These are phyloP conservation scores for Amphibolis antarctica DNA, from an alignment of 106 monocot genomes.

Conservation along the genomic window DNA sequence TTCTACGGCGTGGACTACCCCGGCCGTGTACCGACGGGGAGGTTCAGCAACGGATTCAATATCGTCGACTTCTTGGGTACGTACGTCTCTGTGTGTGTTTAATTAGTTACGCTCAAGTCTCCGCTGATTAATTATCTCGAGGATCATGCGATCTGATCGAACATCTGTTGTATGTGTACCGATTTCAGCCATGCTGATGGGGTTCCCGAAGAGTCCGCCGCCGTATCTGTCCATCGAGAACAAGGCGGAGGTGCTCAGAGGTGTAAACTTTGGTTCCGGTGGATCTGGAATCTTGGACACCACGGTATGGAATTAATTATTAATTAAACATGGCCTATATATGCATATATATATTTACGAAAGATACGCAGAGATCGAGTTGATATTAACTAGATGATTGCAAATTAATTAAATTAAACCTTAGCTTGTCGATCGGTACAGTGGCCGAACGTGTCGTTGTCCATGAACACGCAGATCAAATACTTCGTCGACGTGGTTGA, in stretches of 20 bases:
- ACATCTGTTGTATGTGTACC: neutral
- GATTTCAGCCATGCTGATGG: constrained; percentile 12
- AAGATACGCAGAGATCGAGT: too few relatives aligned
- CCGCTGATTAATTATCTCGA: neutral
- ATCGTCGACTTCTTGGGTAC: constrained; percentile 34
- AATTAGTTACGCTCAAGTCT: neutral
- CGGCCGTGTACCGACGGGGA: constrained; percentile 26
- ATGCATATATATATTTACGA: too few relatives aligned
- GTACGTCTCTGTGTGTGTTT: neutral
- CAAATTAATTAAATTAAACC: too few relatives aligned
- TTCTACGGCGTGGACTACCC: constrained; percentile 47
- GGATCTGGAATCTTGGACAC: constrained; percentile 25
- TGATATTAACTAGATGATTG: too few relatives aligned
- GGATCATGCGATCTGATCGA: too few relatives aligned
- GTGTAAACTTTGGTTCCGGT: constrained; percentile 22
- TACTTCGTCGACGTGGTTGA: constrained; percentile 9
- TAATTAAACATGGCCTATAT: too few relatives aligned
- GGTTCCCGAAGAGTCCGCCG: constrained; percentile 18
- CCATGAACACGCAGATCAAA: constrained; percentile 20
- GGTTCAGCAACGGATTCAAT: constrained; percentile 58
- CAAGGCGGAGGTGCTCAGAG: neutral
- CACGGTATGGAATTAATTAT: constrained; percentile 11
- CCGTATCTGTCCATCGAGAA: constrained; percentile 6
- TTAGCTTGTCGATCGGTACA: neutral
- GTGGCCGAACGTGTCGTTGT: constrained; percentile 4